These are phyloP conservation scores for Colletotrichum camelliae DNA, from an alignment of 2,329 filamentous ascomycete species.

Conservation along the genomic window DNA sequence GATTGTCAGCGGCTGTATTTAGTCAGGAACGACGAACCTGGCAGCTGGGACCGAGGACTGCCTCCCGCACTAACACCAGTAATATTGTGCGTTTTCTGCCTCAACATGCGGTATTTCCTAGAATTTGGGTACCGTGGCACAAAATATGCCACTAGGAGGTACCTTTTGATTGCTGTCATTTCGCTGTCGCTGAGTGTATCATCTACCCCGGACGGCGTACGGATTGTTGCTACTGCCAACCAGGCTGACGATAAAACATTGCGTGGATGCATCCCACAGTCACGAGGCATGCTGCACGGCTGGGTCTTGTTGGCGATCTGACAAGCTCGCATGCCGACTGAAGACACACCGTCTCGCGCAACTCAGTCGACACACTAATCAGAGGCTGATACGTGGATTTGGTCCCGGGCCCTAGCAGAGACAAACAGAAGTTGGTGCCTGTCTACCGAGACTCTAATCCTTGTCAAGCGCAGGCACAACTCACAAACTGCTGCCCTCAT, in stretches of 20 bases:
- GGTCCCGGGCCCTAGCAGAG: not conserved
- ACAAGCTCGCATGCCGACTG: not conserved
- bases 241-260: not conserved
- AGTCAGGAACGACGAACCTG: not conserved
- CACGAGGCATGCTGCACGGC: not conserved
- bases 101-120: not conserved
- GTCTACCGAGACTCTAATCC: not conserved
- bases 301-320: not conserved
- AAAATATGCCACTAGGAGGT: not conserved
- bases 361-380: not conserved
- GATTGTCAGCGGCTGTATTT: not conserved
- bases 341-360: not conserved
- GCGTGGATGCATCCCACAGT: not conserved
- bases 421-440: not conserved
- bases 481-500: not conserved
- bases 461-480: not conserved
- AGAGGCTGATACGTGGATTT: not conserved
- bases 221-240: not conserved
- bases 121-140: not conserved
- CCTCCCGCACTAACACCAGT: not conserved
- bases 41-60: not conserved
- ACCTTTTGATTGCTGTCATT: slow-evolving; percentile 9
- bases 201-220: too few relatives aligned
- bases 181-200: not conserved
- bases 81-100: not conserved